These are phyloP conservation scores for Melastoma candidum DNA, from an alignment of 441 rosid species.

Conservation along the genomic window DNA sequence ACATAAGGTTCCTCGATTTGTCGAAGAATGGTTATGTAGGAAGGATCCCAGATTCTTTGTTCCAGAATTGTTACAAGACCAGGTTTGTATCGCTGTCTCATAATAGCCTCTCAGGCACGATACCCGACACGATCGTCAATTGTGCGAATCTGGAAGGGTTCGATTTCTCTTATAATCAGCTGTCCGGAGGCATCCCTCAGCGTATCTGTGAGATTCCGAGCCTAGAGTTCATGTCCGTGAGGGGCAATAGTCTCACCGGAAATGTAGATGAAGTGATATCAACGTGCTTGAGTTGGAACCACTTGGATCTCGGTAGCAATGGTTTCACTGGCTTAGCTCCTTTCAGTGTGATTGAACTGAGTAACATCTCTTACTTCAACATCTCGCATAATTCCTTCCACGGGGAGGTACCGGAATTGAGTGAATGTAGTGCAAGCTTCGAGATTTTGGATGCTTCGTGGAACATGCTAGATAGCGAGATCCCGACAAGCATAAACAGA, in stretches of 20 bases:
- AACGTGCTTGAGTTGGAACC: conserved; percentile 45
- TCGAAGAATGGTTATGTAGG: conserved; percentile 64
- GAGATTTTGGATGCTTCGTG: conserved; percentile 69
- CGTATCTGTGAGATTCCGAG: conserved; percentile 49
- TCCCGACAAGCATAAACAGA: conserved; percentile 46
- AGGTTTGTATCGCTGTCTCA: conserved; percentile 66
- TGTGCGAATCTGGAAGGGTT: conserved; percentile 67
- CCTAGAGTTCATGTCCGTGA: conserved; percentile 49
- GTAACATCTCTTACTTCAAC: conserved; percentile 55
- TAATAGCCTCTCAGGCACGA: conserved; percentile 59
- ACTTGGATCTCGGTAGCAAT: conserved; percentile 71
- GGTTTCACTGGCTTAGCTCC: conserved; percentile 60
- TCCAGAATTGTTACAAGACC: conserved; percentile 59
- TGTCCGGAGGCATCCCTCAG: conserved; percentile 59
- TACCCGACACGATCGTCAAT: conserved; percentile 54
- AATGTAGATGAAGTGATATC: conserved; percentile 38
- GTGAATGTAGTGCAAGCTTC: conserved; percentile 43
- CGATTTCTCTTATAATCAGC: conserved; percentile 71
- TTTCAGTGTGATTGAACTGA: conserved; percentile 40
- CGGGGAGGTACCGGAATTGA: conserved; percentile 55
- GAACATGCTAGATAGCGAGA: conserved; percentile 50
- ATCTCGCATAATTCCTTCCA: conserved; percentile 55
- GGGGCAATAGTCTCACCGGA: conserved; percentile 58
- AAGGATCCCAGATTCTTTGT: conserved; percentile 54
- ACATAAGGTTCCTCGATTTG: conserved; percentile 81